Conservation (phyloP, 345 rosid species). For the Citrus reticulata region DNA sequence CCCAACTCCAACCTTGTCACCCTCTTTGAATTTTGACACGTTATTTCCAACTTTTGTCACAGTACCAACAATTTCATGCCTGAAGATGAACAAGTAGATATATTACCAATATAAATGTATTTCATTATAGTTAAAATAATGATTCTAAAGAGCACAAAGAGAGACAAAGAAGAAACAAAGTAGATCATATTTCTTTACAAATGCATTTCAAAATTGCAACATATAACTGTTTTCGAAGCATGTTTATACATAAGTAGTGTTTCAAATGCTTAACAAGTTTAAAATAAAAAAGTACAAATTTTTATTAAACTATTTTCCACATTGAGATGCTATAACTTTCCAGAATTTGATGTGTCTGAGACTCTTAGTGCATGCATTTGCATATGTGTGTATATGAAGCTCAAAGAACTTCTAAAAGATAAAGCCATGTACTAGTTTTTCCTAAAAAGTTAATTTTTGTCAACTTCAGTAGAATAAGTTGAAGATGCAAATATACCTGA, state of each 20-base stretch:
- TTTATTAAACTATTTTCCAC: not conserved
- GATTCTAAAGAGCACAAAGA: not conserved
- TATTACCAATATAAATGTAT: not conserved
- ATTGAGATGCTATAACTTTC: not conserved
- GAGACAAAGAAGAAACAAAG: not conserved
- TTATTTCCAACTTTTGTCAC: slow-evolving; percentile 61
- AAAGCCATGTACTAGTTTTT: not conserved
- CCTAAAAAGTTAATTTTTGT: not conserved
- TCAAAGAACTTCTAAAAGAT: not conserved
- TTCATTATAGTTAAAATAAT: not conserved
- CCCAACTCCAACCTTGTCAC: slow-evolving; percentile 78
- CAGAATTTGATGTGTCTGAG: not conserved
- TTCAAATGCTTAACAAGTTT: not conserved
- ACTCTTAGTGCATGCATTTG: not conserved
- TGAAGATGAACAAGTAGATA: slow-evolving; percentile 21
- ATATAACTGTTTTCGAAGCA: not conserved
- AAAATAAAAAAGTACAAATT: not conserved
- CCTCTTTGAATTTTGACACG: slow-evolving; percentile 62
- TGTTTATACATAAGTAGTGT: not conserved
- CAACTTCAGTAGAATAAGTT: not conserved
- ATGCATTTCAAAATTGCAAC: not conserved
- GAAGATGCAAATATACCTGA: too few relatives aligned
- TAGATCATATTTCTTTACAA: not conserved
- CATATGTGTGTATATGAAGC: not conserved
- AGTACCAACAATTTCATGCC: slow-evolving; percentile 82